Percentiles rank a stretch among this genome's conserved stretches.
phyloP scores from a whole-genome alignment of 2,329 filamentous ascomycete genomes.

The Paraphoma sp. region DNA sequence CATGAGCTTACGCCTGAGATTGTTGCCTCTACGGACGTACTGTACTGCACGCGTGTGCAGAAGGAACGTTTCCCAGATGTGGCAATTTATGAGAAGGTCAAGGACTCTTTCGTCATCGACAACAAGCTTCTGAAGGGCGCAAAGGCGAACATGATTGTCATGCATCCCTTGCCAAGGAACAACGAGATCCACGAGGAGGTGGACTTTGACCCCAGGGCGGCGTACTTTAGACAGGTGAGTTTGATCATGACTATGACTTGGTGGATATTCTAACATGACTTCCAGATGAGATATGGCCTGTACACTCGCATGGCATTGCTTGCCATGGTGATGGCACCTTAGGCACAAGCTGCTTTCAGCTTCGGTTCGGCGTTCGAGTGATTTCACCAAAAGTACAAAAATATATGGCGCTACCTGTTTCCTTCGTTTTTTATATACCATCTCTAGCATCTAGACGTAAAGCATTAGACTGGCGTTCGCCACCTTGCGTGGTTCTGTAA shows the following conservation, averaged over 20 bases:
- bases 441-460: conserved; percentile 6
- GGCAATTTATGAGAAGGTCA: conserved; percentile 83
- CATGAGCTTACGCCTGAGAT: conserved; percentile 86
- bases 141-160: conserved; percentile 90
- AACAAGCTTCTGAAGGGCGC: conserved; percentile 89
- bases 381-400: conserved; percentile 12
- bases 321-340: conserved; percentile 82
- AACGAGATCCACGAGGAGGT: conserved; percentile 94
- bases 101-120: conserved; percentile 88
- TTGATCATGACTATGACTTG: neutral
- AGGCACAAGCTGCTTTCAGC: conserved; percentile 12
- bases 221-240: conserved; percentile 98
- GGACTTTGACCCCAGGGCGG: conserved; percentile 94
- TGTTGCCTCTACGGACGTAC: conserved; percentile 82
- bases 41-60: conserved; percentile 97
- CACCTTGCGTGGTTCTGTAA: conserved; percentile 3
- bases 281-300: conserved; percentile 93
- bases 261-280: conserved; percentile 50
- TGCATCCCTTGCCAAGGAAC: conserved; percentile 95
- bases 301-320: conserved; percentile 98
- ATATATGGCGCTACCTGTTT: conserved; percentile 7
- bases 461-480: conserved; percentile 30
- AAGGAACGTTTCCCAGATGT: conserved; percentile 90
- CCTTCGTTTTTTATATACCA: conserved; percentile 9
- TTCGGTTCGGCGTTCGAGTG: conserved; percentile 13